Percentiles rank a stretch among this genome's conserved stretches.
phyloP scores from a whole-genome alignment of 352 stramenopile genomes.

The Phytopythium helicoides region DNA sequence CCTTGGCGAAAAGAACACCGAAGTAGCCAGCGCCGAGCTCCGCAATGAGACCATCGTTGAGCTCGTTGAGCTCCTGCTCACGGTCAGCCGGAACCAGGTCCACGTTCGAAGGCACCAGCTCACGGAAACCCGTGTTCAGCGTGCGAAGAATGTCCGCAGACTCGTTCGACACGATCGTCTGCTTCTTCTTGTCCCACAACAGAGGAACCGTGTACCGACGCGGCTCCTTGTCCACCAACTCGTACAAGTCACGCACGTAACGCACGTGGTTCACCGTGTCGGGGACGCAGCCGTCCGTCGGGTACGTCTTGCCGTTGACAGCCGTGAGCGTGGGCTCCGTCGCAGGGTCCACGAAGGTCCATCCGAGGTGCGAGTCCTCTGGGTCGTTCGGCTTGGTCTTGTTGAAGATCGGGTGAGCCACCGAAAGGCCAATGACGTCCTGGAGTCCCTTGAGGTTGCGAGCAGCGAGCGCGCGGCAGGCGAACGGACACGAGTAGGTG shows the following conservation, averaged over 20 bases:
- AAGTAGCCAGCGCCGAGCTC: too few species aligned
- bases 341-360: conserved; percentile 27
- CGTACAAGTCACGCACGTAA: conserved; percentile 39
- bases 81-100: conserved; percentile 39
- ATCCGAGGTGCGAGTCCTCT: conserved; percentile 30
- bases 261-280: conserved; percentile 25
- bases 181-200: conserved; percentile 65
- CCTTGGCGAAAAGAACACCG: too few species aligned
- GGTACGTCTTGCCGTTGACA: conserved; percentile 14
- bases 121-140: conserved; percentile 44
- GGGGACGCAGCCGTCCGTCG: conserved; percentile 13
- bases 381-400: conserved; percentile 38
- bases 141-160: conserved; percentile 75
- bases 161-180: conserved; percentile 83
- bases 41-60: conserved; percentile 56
- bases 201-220: conserved; percentile 53
- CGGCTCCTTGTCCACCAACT: conserved; percentile 17
- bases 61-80: conserved; percentile 38
- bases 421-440: conserved; percentile 83
- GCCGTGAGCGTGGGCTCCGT: conserved; percentile 1
- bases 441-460: conserved; percentile 91
- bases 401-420: conserved; percentile 64
- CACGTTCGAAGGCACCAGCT: conserved; percentile 22
- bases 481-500: conserved; percentile 87
- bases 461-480: conserved; percentile 57